Evolutionary conservation across 805 yeast species (phyloP), one percentile per base, ranked within the genome.

Genomic region (Groenewaldozyma tartarivorans): DNA sequence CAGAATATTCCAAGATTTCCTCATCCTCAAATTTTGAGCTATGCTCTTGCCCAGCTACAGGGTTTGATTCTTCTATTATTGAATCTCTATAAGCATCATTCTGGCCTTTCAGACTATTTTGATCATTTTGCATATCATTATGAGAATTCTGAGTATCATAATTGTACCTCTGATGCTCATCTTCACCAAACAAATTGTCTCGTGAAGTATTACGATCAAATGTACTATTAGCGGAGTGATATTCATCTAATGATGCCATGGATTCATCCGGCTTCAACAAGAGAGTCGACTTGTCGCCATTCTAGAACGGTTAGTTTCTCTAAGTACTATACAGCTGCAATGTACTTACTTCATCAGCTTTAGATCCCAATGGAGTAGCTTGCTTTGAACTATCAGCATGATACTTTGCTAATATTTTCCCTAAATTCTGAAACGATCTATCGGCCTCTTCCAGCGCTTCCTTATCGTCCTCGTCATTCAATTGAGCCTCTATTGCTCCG

Each of bases 361-460:
- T 26, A 13, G 30, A 26, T 13, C 30, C 13, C 13, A 13, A 34
- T 20, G n/a, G n/a, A 4, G 6, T 11, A 9, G 20, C 18, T 27
- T 29, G 16, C 7, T 16, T 35, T 38, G 22, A 42, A 17, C n/a
- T n/a, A n/a, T n/a, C n/a, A n/a, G 33, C 18, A 20, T 35, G 15
- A 35, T 40, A 40, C 21, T 36, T 15, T 16, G 24, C 15, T 19
- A 44, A 20, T 31, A 44, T 41, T 16, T 31, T 18, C 24, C 44
- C 47, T 4, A 44, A 40, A 17, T 27, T 19, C 11, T 44, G 37
- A 34, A 44, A 44, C 19, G 44, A 38, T 20, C n/a, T 38, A 4
- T 29, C 38, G 15, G 36, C 24, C 16, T 36, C 19, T 15, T 17
- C 38, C 11, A 17, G 30, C 5, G 33, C n/a, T 11, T 39, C 31